phyloP scores from a whole-genome alignment of 805 yeast species.

The Saturnispora mendoncae region DNA sequence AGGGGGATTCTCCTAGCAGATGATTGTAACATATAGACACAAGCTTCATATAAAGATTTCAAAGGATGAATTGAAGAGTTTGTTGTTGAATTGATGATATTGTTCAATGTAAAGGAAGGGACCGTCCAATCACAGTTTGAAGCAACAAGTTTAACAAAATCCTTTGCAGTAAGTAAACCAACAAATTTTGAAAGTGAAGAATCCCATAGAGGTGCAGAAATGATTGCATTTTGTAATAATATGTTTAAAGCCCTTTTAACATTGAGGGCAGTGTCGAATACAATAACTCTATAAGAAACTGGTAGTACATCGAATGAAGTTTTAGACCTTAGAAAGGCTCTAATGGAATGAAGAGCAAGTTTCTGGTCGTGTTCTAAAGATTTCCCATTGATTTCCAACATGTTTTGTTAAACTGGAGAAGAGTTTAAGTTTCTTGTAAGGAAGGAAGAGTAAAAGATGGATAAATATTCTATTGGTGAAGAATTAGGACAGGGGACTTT shows the following conservation, averaged over 20 bases:
- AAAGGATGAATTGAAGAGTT: slow-evolving; percentile 64
- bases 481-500: slow-evolving; percentile 78
- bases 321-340: slow-evolving; percentile 76
- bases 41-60: slow-evolving; percentile 82
- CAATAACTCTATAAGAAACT: slow-evolving; percentile 85
- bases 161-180: slow-evolving; percentile 85
- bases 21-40: slow-evolving; percentile 80
- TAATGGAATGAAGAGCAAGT: slow-evolving; percentile 71
- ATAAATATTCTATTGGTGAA: not conserved
- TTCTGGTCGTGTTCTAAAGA: slow-evolving; percentile 48
- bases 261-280: slow-evolving; percentile 81
- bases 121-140: not conserved
- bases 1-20: slow-evolving; percentile 90
- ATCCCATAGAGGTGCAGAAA: slow-evolving; percentile 96
- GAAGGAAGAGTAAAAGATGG: no score
- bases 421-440: no score
- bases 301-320: slow-evolving; percentile 96
- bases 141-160: slow-evolving; percentile 80
- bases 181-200: slow-evolving; percentile 83
- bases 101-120: not conserved
- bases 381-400: slow-evolving; percentile 22
- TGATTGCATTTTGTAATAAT: slow-evolving; percentile 84
- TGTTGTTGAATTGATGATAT: not conserved
- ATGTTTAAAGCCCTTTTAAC: slow-evolving; percentile 89
- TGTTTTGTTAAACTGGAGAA: not conserved